Evolutionary conservation across 768 basidiomycete genomes (phyloP), one percentile per base, ranked within the genome.

Genomic region (Amyloporia xantha): DNA sequence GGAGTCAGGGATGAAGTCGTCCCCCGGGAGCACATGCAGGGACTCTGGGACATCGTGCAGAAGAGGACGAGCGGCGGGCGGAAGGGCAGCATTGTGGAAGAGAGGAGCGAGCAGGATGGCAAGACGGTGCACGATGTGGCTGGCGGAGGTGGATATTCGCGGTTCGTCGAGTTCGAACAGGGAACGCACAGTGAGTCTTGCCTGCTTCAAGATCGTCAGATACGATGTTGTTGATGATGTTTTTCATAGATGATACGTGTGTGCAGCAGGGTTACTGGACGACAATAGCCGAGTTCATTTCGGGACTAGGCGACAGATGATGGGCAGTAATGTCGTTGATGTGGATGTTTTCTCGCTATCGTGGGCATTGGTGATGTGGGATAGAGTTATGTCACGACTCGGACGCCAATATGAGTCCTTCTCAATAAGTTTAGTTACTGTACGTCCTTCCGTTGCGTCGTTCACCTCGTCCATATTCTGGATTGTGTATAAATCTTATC

Each of bases 1-100:
- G 94, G 94, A 1, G 58, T 62, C 38, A 62, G 59, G 26, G 91
- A 94, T 56, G 80, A 86, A 52, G 72, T 92, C 6, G 83, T 94
- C 2, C 86, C 85, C 11, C 75, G 76, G 41, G 70, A 73, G 48
- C 88, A 92, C 58, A 92, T 94, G 88, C 71, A 72, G 20, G 76
- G 76, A 4, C 70, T 88, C 3, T 88, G 84, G 79, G 76, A 81
- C 54, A 73, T 81, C 33, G 69, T 84, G 41, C 54, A 57, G 47
- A 52, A 43, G 25, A 62, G 61, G 28, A 51, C 44, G 38, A 52
- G 41, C 11, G 40, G 54, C 10, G 41, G 45, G n/a, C 40, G 37
- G 11, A 36, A n/a, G 17, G 51, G 21, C 1, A 54, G 48, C 40
- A 54, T 56, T 44, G 44, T 44, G 41, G 45, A 41, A 20, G 35